Conservation (phyloP, 371 early-diverging fungal species). For the Mucor racemosus region DNA sequence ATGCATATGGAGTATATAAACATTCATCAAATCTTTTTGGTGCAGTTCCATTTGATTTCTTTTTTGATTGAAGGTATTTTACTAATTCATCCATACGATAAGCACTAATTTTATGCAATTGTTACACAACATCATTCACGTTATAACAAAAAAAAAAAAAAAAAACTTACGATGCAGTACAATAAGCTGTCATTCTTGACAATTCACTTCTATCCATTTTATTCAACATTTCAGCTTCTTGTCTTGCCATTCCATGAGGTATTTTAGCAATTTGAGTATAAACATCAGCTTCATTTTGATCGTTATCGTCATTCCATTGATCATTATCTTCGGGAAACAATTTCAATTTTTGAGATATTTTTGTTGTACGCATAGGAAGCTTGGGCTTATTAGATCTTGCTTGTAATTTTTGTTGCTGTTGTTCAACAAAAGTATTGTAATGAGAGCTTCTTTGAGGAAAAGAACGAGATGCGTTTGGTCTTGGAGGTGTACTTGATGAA, state of each 20-base stretch:
- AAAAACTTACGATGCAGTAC: slow-evolving; percentile 71
- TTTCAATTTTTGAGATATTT: slow-evolving; percentile 90
- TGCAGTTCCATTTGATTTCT: slow-evolving; percentile 41
- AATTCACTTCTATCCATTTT: slow-evolving; percentile 51
- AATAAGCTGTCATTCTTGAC: slow-evolving; percentile 88
- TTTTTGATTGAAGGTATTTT: slow-evolving; percentile 58
- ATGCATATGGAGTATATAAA: slow-evolving; percentile 54
- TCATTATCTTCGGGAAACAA: slow-evolving; percentile 86
- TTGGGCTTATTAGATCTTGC: slow-evolving; percentile 35
- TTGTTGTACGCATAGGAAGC: slow-evolving; percentile 83
- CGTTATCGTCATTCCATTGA: slow-evolving; percentile 23
- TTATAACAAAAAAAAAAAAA: background rate
- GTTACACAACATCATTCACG: background rate
- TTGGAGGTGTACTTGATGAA: slow-evolving; percentile 5
- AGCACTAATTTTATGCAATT: slow-evolving; percentile 33
- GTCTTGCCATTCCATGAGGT: slow-evolving; percentile 50
- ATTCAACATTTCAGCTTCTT: slow-evolving; percentile 53
- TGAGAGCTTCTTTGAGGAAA: slow-evolving; percentile 23
- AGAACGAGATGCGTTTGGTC: slow-evolving; percentile 25
- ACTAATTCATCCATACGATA: slow-evolving; percentile 66
- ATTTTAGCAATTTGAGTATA: slow-evolving; percentile 55
- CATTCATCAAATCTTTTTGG: slow-evolving; percentile 59
- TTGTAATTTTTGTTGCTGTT: slow-evolving; percentile 7
- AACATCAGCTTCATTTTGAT: slow-evolving; percentile 38
- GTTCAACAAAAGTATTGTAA: slow-evolving; percentile 28